Evolutionary conservation across 768 basidiomycete genomes (phyloP).

Genomic region (Lentinula lateritia): DNA sequence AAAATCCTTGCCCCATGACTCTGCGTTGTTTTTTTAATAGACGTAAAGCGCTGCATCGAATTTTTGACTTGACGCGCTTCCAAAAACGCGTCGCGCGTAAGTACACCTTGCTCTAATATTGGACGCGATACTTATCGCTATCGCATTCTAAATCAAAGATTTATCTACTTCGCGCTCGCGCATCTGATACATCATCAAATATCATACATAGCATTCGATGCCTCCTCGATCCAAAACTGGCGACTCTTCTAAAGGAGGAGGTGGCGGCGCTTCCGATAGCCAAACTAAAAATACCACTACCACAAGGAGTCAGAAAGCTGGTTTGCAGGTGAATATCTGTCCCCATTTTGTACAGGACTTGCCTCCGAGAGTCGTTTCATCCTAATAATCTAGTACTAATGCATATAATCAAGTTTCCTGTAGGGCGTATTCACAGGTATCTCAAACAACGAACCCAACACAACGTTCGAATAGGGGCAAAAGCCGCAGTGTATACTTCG

Average conservation of each 20-base stretch:
- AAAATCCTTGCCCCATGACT: neutral
- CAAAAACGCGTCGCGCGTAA: slow-evolving; percentile 5
- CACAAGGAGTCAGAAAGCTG: slow-evolving; percentile 79
- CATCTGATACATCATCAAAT: neutral
- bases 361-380: neutral
- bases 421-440: slow-evolving; percentile 96
- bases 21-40: too few species aligned
- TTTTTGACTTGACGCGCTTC: neutral
- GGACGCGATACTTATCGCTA: neutral
- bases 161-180: neutral
- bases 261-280: slow-evolving; percentile 5
- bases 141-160: neutral
- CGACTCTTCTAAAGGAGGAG: slow-evolving; percentile 34
- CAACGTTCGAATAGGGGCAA: slow-evolving; percentile 95
- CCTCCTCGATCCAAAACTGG: slow-evolving; percentile 48
- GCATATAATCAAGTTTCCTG: slow-evolving; percentile 58
- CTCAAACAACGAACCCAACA: slow-evolving; percentile 89
- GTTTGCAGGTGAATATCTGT: slow-evolving; percentile 59
- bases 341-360: too few species aligned
- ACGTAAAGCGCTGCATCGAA: too few species aligned
- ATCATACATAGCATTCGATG: slow-evolving; percentile 22
- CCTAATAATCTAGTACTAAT: slow-evolving; percentile 21
- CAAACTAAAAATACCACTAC: slow-evolving; percentile 36
- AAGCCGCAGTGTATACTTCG: slow-evolving; percentile 94
- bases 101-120: neutral